Conservation (phyloP, 129 eudicot genomes). For the Chrysanthemum makinoi region DNA sequence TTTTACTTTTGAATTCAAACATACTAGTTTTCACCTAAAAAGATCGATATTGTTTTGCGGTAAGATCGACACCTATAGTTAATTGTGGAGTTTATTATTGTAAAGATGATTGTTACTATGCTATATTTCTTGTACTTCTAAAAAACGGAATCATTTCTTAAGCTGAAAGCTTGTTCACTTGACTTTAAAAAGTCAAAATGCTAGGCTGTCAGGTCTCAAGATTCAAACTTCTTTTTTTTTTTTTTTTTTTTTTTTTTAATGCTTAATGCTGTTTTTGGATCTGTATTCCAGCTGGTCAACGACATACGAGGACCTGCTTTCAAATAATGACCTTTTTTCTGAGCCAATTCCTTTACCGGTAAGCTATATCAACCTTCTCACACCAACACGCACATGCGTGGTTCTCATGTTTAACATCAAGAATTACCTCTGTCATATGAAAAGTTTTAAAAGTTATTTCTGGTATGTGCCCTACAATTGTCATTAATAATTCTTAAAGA, state of each 20-base stretch:
- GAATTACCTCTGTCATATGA: not conserved
- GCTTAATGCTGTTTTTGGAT: constrained; percentile 4
- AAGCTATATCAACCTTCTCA: constrained; percentile 20
- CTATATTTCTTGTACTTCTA: not conserved
- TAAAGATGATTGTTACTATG: not conserved
- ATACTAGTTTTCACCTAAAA: no score
- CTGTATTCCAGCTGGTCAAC: constrained; percentile 67
- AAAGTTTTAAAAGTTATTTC: not conserved
- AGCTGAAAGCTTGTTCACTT: constrained; percentile 12
- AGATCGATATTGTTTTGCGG: not conserved
- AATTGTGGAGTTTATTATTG: not conserved
- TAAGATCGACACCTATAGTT: not conserved
- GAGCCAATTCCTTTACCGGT: constrained; percentile 60
- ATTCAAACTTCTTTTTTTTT: not conserved
- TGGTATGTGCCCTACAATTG: no score
- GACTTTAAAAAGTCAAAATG: constrained; percentile 6
- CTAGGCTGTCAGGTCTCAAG: not conserved
- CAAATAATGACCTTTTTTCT: constrained; percentile 49
- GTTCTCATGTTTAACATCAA: not conserved
- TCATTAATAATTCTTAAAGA: no score
- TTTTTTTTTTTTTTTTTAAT: not conserved
- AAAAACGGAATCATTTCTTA: not conserved
- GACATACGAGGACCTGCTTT: constrained; percentile 67
- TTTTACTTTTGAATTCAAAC: no score
- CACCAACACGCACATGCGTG: not conserved